A percentile compares a stretch with the other conserved stretches of the same genome.
Evolutionary conservation across 805 yeast genomes (phyloP).

Genomic region (Candida quercuum): DNA sequence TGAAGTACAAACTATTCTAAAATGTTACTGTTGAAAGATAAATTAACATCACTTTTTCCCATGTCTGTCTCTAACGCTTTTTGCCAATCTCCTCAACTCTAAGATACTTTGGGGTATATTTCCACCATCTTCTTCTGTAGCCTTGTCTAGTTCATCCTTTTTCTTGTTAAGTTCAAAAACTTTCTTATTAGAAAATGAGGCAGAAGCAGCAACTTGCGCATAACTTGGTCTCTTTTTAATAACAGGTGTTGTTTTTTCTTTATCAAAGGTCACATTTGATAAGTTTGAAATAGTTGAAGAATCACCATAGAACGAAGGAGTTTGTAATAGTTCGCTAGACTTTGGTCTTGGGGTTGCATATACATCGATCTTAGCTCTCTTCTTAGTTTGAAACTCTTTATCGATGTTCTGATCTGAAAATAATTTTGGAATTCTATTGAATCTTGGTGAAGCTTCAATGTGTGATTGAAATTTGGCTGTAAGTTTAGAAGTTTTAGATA

Average conservation of each 20-base stretch:
- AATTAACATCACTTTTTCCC: conserved; percentile 11
- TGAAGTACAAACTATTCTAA: too few relatives aligned
- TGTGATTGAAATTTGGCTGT: conserved; percentile 9
- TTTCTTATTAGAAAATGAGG: too few relatives aligned
- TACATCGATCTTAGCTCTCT: conserved; percentile 16
- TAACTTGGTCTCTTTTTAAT: conserved; percentile 7
- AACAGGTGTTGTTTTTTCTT: conserved; percentile 3
- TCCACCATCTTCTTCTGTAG: background rate
- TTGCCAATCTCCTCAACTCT: conserved; percentile 20
- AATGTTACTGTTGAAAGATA: too few relatives aligned
- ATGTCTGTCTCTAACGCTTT: conserved; percentile 19
- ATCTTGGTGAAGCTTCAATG: conserved; percentile 18
- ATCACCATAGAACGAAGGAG: conserved; percentile 21
- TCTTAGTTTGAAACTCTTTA: conserved; percentile 9
- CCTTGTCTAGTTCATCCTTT: background rate
- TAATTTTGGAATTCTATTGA: conserved; percentile 15
- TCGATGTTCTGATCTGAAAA: conserved; percentile 11
- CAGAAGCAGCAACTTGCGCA: conserved; percentile 2
- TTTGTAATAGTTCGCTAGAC: conserved; percentile 23
- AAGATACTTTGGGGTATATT: conserved; percentile 18
- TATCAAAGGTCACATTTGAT: conserved; percentile 23
- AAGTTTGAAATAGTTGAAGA: conserved; percentile 21
- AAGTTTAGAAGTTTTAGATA: conserved; percentile 1
- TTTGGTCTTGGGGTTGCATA: conserved; percentile 26
- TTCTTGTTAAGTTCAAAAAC: background rate